Evolutionary conservation across 2,329 filamentous ascomycete species (phyloP).

Genomic region (Teratosphaeriaceae sp.): DNA sequence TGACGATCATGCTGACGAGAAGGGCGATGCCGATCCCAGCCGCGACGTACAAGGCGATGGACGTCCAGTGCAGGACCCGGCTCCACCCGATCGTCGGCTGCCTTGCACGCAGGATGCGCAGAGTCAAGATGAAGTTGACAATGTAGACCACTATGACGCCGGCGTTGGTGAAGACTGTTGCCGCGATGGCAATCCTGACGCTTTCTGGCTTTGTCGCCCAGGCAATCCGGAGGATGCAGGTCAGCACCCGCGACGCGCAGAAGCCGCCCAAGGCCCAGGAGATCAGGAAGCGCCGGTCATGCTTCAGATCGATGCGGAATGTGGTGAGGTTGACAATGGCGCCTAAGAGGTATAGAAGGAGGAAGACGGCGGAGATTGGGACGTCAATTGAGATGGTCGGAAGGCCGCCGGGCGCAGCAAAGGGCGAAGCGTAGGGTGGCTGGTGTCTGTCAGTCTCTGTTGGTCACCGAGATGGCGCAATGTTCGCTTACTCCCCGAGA

Average conservation of each 20-base stretch:
- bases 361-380: conserved; percentile 35
- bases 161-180: conserved; percentile 25
- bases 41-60: conserved; percentile 11
- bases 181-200: conserved; percentile 24
- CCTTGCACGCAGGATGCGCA: conserved; percentile 22
- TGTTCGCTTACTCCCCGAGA: too few species aligned
- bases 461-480: not conserved
- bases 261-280: conserved; percentile 36
- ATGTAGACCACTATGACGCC: conserved; percentile 28
- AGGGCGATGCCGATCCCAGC: conserved; percentile 16
- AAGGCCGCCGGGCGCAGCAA: conserved; percentile 31
- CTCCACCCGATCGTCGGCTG: conserved; percentile 26
- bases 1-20: conserved; percentile 23
- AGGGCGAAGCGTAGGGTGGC: conserved; percentile 22
- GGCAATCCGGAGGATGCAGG: conserved; percentile 31
- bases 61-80: conserved; percentile 8
- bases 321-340: conserved; percentile 37
- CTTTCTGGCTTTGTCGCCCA: conserved; percentile 24
- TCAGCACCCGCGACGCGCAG: conserved; percentile 34
- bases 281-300: conserved; percentile 37
- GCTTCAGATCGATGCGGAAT: conserved; percentile 32
- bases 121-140: conserved; percentile 24
- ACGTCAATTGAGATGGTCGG: conserved; percentile 33
- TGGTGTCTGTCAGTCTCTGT: conserved; percentile 6
- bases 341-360: conserved; percentile 35